Evolutionary conservation across 371 early-diverging fungal genomes (phyloP), one percentile per base, ranked within the genome.

Genomic region (Mortierella sp.): DNA sequence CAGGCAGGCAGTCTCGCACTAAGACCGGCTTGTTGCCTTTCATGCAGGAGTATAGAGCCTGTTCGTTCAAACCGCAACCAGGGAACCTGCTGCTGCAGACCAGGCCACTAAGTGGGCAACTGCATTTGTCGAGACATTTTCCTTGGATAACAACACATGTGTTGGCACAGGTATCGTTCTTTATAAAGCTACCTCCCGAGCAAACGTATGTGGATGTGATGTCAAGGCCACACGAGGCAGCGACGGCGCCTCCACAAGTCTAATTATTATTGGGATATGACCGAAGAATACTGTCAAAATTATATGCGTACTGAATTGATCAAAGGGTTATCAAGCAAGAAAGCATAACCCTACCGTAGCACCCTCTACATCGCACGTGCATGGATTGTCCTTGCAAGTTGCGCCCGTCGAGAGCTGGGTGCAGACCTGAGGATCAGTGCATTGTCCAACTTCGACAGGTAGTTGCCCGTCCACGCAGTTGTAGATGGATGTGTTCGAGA

Each of bases 221-320:
- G 1, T 55, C 42, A 15, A n/a, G 9, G 17, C 42, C 55, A 41
- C 62, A 62, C n/a, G 44, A 6, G 3, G 55, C 30, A 23, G 34
- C 56, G 17, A 55, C 34, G 11, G 12, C 37, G 17, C n/a, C 46
- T 17, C 63, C 63, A n/a, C 63, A 62, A 17, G 32, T 31, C 58
- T 58, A 49, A 14, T 37, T 2, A n/a, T n/a, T n/a, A n/a, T n/a
- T n/a, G n/a, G n/a, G n/a, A n/a, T n/a, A n/a, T n/a, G n/a, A n/a
- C n/a, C n/a, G n/a, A n/a, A n/a, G n/a, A n/a, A n/a, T n/a, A n/a
- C n/a, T n/a, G n/a, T n/a, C n/a, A n/a, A n/a, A n/a, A n/a, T n/a
- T n/a, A n/a, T n/a, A n/a, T n/a, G n/a, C n/a, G n/a, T n/a, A n/a
- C n/a, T n/a, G n/a, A n/a, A n/a, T n/a, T n/a, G n/a, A n/a, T n/a